These are phyloP conservation scores for Blastobotrys proliferans DNA, from an alignment of 1,139 yeast species.

Conservation along the genomic window DNA sequence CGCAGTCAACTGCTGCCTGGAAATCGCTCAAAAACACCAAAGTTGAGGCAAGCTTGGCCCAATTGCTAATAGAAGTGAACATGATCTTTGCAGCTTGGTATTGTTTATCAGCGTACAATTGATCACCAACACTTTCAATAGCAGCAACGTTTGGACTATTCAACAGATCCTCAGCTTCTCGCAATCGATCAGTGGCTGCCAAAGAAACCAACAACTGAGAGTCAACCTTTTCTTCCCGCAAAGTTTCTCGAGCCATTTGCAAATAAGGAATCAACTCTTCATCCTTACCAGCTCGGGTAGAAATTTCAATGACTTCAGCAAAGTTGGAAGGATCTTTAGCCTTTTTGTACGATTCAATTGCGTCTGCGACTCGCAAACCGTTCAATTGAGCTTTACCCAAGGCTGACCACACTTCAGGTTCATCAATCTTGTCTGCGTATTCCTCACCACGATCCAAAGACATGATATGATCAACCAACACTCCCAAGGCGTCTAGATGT, in stretches of 20 bases:
- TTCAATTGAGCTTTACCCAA: slow-evolving; percentile 95
- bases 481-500: slow-evolving; percentile 77
- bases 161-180: slow-evolving; percentile 81
- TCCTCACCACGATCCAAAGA: slow-evolving; percentile 92
- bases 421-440: slow-evolving; percentile 86
- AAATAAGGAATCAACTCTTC: slow-evolving; percentile 87
- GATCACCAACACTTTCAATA: slow-evolving; percentile 87
- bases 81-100: slow-evolving; percentile 91
- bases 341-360: slow-evolving; percentile 75
- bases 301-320: slow-evolving; percentile 88
- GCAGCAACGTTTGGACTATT: slow-evolving; percentile 91
- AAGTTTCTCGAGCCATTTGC: slow-evolving; percentile 88
- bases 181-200: slow-evolving; percentile 70
- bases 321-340: slow-evolving; percentile 90
- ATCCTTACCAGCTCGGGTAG: slow-evolving; percentile 94
- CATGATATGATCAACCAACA: slow-evolving; percentile 87
- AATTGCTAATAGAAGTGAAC: slow-evolving; percentile 81
- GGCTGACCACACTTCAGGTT: slow-evolving; percentile 88
- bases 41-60: slow-evolving; percentile 93
- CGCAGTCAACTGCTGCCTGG: slow-evolving; percentile 97
- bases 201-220: slow-evolving; percentile 86
- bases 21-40: slow-evolving; percentile 87
- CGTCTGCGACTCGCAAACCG: slow-evolving; percentile 88
- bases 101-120: slow-evolving; percentile 72
- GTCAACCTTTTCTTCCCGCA: slow-evolving; percentile 90